Conservation (phyloP, 441 rosid species). For the Adansonia grandidieri region DNA sequence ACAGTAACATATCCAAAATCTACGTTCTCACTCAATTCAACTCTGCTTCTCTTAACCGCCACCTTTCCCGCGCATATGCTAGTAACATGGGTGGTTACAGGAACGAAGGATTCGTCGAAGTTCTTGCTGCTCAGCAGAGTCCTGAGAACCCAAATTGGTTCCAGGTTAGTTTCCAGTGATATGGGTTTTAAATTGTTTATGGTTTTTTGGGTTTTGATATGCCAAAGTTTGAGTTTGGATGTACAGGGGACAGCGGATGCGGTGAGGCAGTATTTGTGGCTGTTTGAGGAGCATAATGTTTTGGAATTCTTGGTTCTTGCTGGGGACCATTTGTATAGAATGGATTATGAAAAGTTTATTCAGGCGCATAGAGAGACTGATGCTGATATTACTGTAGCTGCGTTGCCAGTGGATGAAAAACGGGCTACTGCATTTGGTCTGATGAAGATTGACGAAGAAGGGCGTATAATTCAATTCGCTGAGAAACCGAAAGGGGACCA, state of each 20-base stretch:
- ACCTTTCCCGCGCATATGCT: constrained; percentile 91
- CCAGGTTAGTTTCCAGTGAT: constrained; percentile 51
- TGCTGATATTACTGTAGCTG: constrained; percentile 97
- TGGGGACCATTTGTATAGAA: constrained; percentile 91
- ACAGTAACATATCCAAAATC: constrained; percentile 85
- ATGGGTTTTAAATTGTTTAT: neutral
- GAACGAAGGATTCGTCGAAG: constrained; percentile 96
- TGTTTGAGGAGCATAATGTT: constrained; percentile 94
- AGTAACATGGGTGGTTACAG: constrained; percentile 96
- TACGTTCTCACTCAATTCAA: constrained; percentile 95
- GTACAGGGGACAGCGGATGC: constrained; percentile 95
- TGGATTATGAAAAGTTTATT: constrained; percentile 94
- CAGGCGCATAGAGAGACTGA: constrained; percentile 94
- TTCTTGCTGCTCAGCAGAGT: constrained; percentile 97
- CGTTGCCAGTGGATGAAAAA: constrained; percentile 89
- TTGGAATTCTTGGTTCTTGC: constrained; percentile 89
- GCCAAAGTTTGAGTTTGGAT: constrained; percentile 8
- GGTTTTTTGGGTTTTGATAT: neutral
- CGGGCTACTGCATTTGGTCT: constrained; percentile 91
- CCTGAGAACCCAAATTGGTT: constrained; percentile 98
- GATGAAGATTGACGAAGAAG: constrained; percentile 98
- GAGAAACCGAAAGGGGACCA: constrained; percentile 97
- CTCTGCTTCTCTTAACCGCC: constrained; percentile 93
- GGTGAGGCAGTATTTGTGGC: constrained; percentile 89
- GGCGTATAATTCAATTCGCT: constrained; percentile 83